Conservation (phyloP, 108 stramenopile genomes). For the Skeletonema tropicum region DNA sequence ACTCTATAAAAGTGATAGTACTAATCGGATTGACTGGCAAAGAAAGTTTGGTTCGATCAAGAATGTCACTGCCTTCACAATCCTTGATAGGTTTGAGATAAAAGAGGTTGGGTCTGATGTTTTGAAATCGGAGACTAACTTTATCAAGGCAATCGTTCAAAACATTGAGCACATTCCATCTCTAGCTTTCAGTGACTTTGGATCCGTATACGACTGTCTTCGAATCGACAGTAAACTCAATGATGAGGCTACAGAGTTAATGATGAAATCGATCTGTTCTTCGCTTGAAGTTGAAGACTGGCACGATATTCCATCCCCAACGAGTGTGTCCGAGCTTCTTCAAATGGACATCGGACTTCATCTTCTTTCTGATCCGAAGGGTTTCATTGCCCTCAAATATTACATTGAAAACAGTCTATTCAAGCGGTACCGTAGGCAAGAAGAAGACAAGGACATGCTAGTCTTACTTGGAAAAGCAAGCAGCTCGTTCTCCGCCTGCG, state of each 20-base stretch:
- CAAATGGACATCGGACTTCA: not conserved
- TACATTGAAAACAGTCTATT: not conserved
- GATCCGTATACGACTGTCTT: not conserved
- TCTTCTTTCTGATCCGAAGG: not conserved
- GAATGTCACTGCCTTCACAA: not conserved
- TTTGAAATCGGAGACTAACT: not conserved
- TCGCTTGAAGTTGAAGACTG: not conserved
- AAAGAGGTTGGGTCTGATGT: not conserved
- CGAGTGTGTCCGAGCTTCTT: not conserved
- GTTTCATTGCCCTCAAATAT: not conserved
- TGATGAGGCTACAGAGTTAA: not conserved
- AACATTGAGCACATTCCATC: not conserved
- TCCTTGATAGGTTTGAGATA: constrained; percentile 8
- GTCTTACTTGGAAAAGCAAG: not conserved
- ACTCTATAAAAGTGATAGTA: not conserved
- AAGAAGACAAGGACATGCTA: not conserved
- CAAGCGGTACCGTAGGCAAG: not conserved
- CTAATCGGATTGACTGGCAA: constrained; percentile 9
- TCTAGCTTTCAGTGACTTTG: not conserved
- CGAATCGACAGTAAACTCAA: not conserved
- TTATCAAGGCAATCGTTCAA: not conserved
- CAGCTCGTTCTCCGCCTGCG: not conserved
- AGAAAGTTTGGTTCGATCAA: not conserved
- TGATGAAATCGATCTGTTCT: not conserved
- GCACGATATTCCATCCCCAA: not conserved